phyloP scores from a whole-genome alignment of 345 rosid species.

The Stellera chamaejasme region DNA sequence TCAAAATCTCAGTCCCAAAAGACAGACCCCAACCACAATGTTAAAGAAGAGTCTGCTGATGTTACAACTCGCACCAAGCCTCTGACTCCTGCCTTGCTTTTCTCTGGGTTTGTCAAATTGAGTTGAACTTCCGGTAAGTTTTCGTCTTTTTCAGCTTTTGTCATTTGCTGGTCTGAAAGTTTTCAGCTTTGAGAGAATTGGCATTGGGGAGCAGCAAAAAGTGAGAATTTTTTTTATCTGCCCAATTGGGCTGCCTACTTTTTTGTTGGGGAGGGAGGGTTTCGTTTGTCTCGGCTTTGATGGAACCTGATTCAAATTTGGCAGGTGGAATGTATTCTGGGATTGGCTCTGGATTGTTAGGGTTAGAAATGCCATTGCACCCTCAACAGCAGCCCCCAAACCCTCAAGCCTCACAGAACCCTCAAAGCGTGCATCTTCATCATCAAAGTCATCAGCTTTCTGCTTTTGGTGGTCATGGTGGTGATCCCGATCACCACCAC shows the following conservation, averaged over 20 bases:
- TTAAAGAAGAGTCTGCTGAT: constrained; percentile 10
- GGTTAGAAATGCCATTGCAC: constrained; percentile 61
- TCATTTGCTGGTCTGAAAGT: background rate
- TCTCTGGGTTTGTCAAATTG: background rate
- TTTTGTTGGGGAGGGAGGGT: background rate
- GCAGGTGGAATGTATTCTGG: constrained; percentile 59
- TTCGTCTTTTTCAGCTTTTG: background rate
- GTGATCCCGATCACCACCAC: constrained; percentile 20
- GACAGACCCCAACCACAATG: background rate
- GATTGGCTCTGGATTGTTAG: constrained; percentile 63
- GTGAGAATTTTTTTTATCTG: constrained; percentile 2
- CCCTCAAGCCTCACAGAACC: constrained; percentile 23
- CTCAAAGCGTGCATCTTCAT: constrained; percentile 32
- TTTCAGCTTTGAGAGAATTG: background rate
- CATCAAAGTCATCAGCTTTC: constrained; percentile 53
- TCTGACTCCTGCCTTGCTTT: constrained; percentile 2
- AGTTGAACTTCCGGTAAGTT: constrained; percentile 2
- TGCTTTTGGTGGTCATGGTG: constrained; percentile 31
- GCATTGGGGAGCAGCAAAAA: background rate
- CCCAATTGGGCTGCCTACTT: constrained; percentile 3
- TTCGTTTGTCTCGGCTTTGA: constrained; percentile 16
- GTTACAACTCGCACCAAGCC: constrained; percentile 10
- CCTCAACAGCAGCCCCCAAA: constrained; percentile 33
- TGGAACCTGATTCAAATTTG: constrained; percentile 56
- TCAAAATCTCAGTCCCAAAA: constrained; percentile 1